Conservation (phyloP, 257 asterid genomes). For the Ajuga chamaepitys region DNA sequence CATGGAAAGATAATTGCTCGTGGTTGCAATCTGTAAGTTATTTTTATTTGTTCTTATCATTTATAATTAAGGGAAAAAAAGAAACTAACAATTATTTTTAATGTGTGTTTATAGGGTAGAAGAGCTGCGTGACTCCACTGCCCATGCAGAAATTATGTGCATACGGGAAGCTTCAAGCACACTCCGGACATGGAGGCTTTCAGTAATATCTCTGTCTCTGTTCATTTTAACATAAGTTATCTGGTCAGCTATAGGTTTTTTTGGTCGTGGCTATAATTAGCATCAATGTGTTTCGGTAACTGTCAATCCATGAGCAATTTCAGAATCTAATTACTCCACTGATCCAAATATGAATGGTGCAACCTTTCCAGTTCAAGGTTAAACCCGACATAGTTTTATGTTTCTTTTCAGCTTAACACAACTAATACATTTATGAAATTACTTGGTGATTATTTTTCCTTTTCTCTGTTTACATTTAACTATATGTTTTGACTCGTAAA, state of each 20-base stretch:
- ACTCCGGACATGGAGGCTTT: slow-evolving; percentile 88
- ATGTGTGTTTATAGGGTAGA: slow-evolving; percentile 60
- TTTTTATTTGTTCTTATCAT: not conserved
- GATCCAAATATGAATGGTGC: not conserved
- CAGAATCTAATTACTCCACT: not conserved
- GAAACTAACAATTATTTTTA: not conserved
- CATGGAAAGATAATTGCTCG: slow-evolving; percentile 88
- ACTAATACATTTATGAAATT: not conserved
- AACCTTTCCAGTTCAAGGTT: not conserved
- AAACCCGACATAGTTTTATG: not conserved
- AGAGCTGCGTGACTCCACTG: slow-evolving; percentile 94
- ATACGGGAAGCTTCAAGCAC: slow-evolving; percentile 82
- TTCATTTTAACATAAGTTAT: slow-evolving; percentile 12
- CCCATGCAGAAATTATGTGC: slow-evolving; percentile 97
- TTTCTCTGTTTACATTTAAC: not conserved
- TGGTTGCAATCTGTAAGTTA: slow-evolving; percentile 88
- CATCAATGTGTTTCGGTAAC: not conserved
- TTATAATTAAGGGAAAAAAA: slow-evolving; percentile 3
- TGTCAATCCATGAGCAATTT: not conserved
- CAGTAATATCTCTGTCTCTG: slow-evolving; percentile 39
- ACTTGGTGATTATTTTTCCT: not conserved
- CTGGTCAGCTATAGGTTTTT: slow-evolving; percentile 4
- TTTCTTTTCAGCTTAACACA: not conserved
- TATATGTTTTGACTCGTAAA: not conserved
- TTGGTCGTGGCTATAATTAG: not conserved